A percentile compares a stretch with the other conserved stretches of the same genome.
These are phyloP conservation scores for Hirsutella rhossiliensis DNA, from an alignment of 2,329 filamentous ascomycete species.

Conservation along the genomic window DNA sequence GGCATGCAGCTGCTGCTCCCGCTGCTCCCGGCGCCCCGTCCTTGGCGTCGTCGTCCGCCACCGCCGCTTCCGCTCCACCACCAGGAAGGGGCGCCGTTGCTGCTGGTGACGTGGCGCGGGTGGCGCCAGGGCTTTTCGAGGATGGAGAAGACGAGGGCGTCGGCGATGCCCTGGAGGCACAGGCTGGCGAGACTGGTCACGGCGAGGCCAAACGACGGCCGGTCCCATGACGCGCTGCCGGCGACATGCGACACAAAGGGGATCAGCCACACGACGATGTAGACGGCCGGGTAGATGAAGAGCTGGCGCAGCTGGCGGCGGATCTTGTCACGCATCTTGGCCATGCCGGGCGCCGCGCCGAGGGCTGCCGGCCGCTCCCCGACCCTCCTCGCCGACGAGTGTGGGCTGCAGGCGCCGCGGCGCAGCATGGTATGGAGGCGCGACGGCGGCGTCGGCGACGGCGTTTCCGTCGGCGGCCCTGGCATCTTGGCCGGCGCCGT, in stretches of 20 bases:
- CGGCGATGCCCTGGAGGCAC: constrained; percentile 53
- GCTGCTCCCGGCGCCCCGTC: not conserved
- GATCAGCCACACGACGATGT: constrained; percentile 59
- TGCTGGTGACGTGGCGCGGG: constrained; percentile 4
- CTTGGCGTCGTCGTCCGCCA: not conserved
- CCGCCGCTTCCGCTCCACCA: not conserved
- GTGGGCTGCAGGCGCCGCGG: constrained; percentile 8
- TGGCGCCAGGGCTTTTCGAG: constrained; percentile 58
- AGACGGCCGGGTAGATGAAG: constrained; percentile 66
- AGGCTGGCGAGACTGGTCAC: constrained; percentile 45
- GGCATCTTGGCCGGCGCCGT: too few species aligned
- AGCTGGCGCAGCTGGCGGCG: constrained; percentile 57
- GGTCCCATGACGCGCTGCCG: constrained; percentile 7
- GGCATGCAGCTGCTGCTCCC: not conserved
- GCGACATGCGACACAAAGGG: constrained; percentile 56
- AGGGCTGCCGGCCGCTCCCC: constrained; percentile 8
- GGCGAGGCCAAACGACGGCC: constrained; percentile 43
- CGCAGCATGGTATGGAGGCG: constrained; percentile 12
- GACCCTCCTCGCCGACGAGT: constrained; percentile 1
- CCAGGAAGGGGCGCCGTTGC: not conserved
- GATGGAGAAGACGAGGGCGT: constrained; percentile 55
- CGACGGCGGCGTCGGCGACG: constrained; percentile 5
- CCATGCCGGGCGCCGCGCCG: constrained; percentile 14
- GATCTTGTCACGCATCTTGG: constrained; percentile 39
- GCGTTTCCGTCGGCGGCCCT: too few species aligned